Conservation (phyloP, 1,284 basidiomycete genomes). For the Cryptococcus sp. region DNA sequence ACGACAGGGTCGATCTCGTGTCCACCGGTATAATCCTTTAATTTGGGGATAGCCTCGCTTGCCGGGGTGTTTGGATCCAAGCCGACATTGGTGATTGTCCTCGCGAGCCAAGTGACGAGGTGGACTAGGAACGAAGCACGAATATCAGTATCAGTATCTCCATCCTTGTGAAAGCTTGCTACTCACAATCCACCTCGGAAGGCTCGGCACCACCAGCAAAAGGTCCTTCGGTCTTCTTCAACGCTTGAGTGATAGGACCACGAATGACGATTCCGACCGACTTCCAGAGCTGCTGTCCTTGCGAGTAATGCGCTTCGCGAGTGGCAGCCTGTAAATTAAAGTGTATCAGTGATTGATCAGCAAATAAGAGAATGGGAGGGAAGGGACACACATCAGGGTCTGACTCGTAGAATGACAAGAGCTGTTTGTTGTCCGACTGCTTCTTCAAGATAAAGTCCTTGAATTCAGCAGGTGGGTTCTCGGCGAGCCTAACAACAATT, state of each 20-base stretch:
- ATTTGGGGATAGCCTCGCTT: slow-evolving; percentile 30
- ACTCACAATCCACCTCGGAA: slow-evolving; percentile 48
- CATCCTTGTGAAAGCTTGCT: not conserved
- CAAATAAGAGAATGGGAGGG: not conserved
- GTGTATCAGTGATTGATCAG: not conserved
- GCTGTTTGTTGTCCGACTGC: slow-evolving; percentile 56
- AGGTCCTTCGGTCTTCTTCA: slow-evolving; percentile 38
- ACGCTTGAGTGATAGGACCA: slow-evolving; percentile 41
- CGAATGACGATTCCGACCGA: slow-evolving; percentile 40
- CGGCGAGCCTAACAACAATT: slow-evolving; percentile 49
- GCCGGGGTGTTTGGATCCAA: slow-evolving; percentile 32
- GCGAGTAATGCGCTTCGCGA: slow-evolving; percentile 32
- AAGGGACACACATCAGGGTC: slow-evolving; percentile 31
- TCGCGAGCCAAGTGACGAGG: slow-evolving; percentile 50
- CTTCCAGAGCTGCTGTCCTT: slow-evolving; percentile 41
- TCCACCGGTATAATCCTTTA: slow-evolving; percentile 40
- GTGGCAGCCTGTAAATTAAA: slow-evolving; percentile 22
- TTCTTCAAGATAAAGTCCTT: slow-evolving; percentile 61
- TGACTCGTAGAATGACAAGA: slow-evolving; percentile 51
- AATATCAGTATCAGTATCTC: not conserved
- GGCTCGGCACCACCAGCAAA: slow-evolving; percentile 40
- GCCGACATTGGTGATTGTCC: slow-evolving; percentile 43
- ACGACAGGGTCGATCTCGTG: slow-evolving; percentile 42
- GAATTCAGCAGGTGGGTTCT: slow-evolving; percentile 56
- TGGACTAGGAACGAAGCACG: slow-evolving; percentile 30